Conservation (phyloP, 192 early-diverging fungal genomes). For the Coemansia sp. region DNA sequence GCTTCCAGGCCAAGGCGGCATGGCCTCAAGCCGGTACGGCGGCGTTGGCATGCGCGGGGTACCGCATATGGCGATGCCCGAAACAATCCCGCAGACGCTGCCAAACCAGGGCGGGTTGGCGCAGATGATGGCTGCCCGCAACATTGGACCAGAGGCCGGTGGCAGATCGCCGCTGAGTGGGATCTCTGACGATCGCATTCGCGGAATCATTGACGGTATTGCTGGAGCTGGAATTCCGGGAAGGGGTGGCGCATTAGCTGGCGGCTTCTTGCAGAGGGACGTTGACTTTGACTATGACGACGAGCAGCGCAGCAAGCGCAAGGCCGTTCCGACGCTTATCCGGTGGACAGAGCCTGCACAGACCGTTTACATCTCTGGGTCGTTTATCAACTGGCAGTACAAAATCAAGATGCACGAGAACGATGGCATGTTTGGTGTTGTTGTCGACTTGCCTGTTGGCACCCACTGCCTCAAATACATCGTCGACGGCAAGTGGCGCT, state of each 20-base stretch:
- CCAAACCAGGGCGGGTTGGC: conserved; percentile 53
- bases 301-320: conserved; percentile 5
- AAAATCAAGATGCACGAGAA: conserved; percentile 73
- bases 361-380: conserved; percentile 90
- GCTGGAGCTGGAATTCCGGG: conserved; percentile 1
- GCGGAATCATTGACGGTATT: conserved; percentile 24
- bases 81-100: conserved; percentile 51
- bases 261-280: conserved; percentile 19
- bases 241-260: conserved; percentile 8
- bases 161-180: conserved; percentile 46
- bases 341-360: conserved; percentile 74
- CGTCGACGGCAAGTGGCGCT: conserved; percentile 98
- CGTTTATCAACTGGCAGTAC: conserved; percentile 96
- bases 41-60: conserved; percentile 4
- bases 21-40: conserved; percentile 8
- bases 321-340: conserved; percentile 82
- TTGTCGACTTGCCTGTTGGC: conserved; percentile 85
- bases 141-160: conserved; percentile 29
- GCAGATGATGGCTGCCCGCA: conserved; percentile 52
- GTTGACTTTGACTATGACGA: conserved; percentile 13
- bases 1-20: conserved; percentile 6
- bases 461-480: conserved; percentile 97
- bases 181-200: conserved; percentile 43
- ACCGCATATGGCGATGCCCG: conserved; percentile 40
- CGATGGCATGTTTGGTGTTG: conserved; percentile 43